Conservation (phyloP, 2,329 filamentous ascomycete species). For the Fusarium duplospermum region DNA sequence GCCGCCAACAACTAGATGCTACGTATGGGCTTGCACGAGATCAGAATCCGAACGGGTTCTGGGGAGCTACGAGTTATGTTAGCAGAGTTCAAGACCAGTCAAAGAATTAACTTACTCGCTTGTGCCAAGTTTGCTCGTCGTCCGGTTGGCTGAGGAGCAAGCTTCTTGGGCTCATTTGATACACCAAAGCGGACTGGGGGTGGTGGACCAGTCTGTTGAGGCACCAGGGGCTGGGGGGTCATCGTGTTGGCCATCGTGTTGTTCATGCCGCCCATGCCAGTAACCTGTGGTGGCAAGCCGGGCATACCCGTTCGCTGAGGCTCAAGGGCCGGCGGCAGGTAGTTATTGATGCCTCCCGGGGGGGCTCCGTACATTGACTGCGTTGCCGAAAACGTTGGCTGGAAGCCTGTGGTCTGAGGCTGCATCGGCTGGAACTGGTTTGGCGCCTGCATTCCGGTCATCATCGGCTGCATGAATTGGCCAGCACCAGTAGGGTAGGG, state of each 20-base stretch:
- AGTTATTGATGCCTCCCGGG: constrained; percentile 65
- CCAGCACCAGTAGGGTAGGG: constrained; percentile 51
- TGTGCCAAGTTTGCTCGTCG: constrained; percentile 89
- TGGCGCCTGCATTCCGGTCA: constrained; percentile 57
- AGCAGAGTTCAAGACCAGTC: constrained; percentile 14
- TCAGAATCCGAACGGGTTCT: constrained; percentile 67
- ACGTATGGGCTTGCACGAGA: neutral
- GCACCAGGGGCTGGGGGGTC: constrained; percentile 58
- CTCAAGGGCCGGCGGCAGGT: constrained; percentile 69
- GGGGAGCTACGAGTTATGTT: constrained; percentile 54
- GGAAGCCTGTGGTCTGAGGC: constrained; percentile 74
- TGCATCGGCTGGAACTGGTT: constrained; percentile 63
- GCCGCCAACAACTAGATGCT: constrained; percentile 9
- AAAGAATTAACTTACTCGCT: constrained; percentile 83
- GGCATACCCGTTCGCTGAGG: constrained; percentile 69
- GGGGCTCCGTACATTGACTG: constrained; percentile 60
- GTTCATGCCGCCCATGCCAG: constrained; percentile 63
- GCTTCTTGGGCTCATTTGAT: constrained; percentile 75
- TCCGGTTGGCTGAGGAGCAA: constrained; percentile 88
- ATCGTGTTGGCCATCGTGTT: constrained; percentile 52
- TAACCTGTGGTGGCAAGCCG: constrained; percentile 60
- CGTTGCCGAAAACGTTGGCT: constrained; percentile 56
- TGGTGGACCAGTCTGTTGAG: constrained; percentile 72
- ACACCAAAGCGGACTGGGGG: constrained; percentile 92
- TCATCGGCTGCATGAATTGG: constrained; percentile 61